Conservation (phyloP, 805 yeast species). For the Saccharomycopsis javanensis region DNA sequence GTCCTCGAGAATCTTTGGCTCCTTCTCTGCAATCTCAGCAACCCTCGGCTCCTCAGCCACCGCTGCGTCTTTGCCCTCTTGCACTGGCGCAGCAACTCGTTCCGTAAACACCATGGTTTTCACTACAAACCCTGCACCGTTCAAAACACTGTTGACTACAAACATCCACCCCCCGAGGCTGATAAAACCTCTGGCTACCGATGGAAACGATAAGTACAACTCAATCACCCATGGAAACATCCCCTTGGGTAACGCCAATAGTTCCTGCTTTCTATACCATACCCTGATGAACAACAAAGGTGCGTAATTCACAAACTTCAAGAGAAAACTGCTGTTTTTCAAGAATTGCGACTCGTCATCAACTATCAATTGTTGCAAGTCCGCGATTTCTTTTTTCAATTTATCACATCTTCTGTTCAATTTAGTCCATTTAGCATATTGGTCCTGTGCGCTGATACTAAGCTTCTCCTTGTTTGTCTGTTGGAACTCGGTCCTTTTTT, state of each 20-base stretch:
- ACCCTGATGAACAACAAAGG: slow-evolving; percentile 42
- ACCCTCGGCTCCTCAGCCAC: not conserved
- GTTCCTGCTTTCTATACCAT: slow-evolving; percentile 42
- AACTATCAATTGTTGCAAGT: slow-evolving; percentile 32
- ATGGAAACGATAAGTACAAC: slow-evolving; percentile 54
- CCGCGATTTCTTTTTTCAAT: slow-evolving; percentile 41
- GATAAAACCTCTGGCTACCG: slow-evolving; percentile 32
- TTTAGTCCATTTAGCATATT: slow-evolving; percentile 94
- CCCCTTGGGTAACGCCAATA: slow-evolving; percentile 51
- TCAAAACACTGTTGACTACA: slow-evolving; percentile 20
- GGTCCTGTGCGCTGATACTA: slow-evolving; percentile 75
- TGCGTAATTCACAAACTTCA: slow-evolving; percentile 25
- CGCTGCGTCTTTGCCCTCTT: not conserved
- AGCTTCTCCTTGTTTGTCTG: slow-evolving; percentile 39
- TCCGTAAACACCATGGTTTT: slow-evolving; percentile 7
- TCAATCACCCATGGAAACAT: slow-evolving; percentile 46
- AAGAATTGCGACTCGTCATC: slow-evolving; percentile 1
- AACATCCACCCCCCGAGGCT: slow-evolving; percentile 46
- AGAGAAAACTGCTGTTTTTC: slow-evolving; percentile 26
- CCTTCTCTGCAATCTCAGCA: too few relatives aligned
- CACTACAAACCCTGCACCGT: slow-evolving; percentile 44
- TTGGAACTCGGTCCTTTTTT: slow-evolving; percentile 3
- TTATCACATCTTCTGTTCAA: slow-evolving; percentile 63
- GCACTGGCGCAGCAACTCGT: not conserved
- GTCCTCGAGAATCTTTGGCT: not conserved